Base-by-base conservation (phyloP, 1,284 basidiomycete species). In the Boletus semigastroideus region DNA sequence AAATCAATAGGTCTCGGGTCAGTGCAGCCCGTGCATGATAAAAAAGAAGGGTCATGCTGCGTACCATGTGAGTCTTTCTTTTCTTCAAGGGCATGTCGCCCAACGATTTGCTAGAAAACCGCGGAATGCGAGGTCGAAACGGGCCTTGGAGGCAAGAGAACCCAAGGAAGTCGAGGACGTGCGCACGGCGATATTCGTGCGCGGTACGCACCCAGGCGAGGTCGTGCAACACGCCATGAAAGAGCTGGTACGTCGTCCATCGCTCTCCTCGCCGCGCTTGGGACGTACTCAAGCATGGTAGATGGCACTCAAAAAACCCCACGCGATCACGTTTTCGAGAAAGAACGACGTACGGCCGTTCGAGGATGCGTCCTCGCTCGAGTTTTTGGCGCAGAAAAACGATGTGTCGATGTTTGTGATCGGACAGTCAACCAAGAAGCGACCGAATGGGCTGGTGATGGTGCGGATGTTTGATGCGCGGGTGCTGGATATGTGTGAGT, bases 121-220 rank as follows among this genome's bases (percentile, higher is more conserved):
- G 30, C 94, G 92, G 76, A 98, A 97, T 79, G 96, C 97, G 1
- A 86, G 96, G 38, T 91, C 92, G n/a, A 99, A 99, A 74, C 83
- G 97, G 57, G 96, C 85, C 0, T 68, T 97, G 60, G 91, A 93
- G 43, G 90, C 90, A 43, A 82, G 94, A 30, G 90, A 91, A 66
- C 83, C 96, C 2, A 94, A 95, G 66, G 84, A 94, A 61, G 80
- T 96, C 52, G 96, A 99, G 77, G 90, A 92, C 63, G 80, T 85
- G 27, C 78, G 86, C 28, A 86, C 87, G 25, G 88, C 88, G 20
- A 83, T 99, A 60, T 97, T 99, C 68, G 94, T 98, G 36, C 83
- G 87, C 60, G 94, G 94, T 4, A 90, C 89, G 28, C 87, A 92
- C 66, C 84, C 91, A 0, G 92, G 92, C 17, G 88, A 94, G 61